These are phyloP conservation scores for Ceriops decandra DNA, from an alignment of 345 rosid species.

Conservation along the genomic window DNA sequence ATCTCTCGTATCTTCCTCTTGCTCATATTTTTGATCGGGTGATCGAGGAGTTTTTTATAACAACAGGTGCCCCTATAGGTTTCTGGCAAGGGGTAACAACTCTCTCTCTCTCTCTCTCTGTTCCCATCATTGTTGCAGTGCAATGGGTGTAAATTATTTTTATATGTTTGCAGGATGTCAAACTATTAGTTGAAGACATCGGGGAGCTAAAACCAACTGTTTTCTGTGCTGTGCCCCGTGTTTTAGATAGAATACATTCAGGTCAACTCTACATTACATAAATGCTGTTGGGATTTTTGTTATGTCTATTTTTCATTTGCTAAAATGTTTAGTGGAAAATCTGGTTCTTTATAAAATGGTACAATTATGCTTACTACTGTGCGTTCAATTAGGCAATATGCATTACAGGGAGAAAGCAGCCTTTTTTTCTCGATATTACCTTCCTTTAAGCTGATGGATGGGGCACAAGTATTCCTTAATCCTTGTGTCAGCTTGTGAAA, in stretches of 20 bases:
- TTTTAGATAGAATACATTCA: constrained; percentile 70
- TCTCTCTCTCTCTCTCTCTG: not conserved
- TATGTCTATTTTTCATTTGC: not conserved
- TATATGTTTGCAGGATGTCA: constrained; percentile 67
- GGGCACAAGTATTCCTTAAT: not conserved
- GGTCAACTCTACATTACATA: constrained; percentile 38
- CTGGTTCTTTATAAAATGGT: not conserved
- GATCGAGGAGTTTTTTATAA: constrained; percentile 78
- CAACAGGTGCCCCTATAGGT: constrained; percentile 78
- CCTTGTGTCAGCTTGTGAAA: not conserved
- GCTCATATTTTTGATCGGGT: constrained; percentile 95
- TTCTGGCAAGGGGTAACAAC: constrained; percentile 93
- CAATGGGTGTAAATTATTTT: not conserved
- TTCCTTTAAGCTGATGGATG: not conserved
- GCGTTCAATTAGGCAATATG: not conserved
- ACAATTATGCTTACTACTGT: constrained; percentile 1
- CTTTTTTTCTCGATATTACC: not conserved
- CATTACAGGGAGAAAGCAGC: not conserved
- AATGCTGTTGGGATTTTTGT: constrained; percentile 1
- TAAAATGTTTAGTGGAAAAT: not conserved
- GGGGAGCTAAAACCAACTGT: constrained; percentile 82
- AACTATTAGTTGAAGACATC: constrained; percentile 75
- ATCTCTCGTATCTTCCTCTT: constrained; percentile 91
- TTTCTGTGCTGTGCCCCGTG: constrained; percentile 99
- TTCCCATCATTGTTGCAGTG: too few relatives aligned